A percentile compares a stretch with the other conserved stretches of the same genome.
phyloP scores from a whole-genome alignment of 768 basidiomycete genomes.

The Leucocoprinus sp. region DNA sequence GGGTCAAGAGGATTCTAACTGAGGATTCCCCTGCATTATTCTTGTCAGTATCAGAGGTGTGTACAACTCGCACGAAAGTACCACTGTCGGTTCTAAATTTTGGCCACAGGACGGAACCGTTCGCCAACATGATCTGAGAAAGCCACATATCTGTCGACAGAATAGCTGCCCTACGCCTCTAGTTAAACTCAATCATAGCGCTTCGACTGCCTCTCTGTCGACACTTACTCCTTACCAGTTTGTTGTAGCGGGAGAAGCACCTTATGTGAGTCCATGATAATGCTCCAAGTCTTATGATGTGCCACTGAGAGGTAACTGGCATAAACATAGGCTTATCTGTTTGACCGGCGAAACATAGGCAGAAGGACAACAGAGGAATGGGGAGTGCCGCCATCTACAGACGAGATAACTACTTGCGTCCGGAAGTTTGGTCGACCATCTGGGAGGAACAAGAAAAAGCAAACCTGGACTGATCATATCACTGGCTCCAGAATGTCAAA shows the following conservation, averaged over 20 bases:
- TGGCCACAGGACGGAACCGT: conserved; percentile 68
- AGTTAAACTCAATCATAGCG: conserved; percentile 51
- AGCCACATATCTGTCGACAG: conserved; percentile 52
- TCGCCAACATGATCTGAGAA: conserved; percentile 79
- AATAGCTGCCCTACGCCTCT: conserved; percentile 64
- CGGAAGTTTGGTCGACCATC: conserved; percentile 60
- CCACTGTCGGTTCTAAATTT: neutral
- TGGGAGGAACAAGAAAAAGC: conserved; percentile 21
- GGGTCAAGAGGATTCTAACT: conserved; percentile 74
- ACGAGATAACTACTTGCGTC: conserved; percentile 68
- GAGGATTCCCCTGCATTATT: conserved; percentile 74
- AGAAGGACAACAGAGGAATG: conserved; percentile 58
- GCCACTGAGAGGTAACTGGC: neutral
- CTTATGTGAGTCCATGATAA: conserved; percentile 44
- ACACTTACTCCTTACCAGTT: conserved; percentile 77
- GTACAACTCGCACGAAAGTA: conserved; percentile 13
- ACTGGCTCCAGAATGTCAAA: conserved; percentile 69
- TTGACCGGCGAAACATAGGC: conserved; percentile 70
- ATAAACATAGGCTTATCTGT: conserved; percentile 58
- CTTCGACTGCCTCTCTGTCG: conserved; percentile 71
- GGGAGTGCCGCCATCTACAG: conserved; percentile 41
- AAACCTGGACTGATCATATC: conserved; percentile 46
- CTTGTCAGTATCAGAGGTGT: conserved; percentile 71
- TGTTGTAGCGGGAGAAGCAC: conserved; percentile 75
- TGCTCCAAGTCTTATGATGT: too few species aligned